Conservation (phyloP, 768 basidiomycete species). For the Rhodotorula diobovata region DNA sequence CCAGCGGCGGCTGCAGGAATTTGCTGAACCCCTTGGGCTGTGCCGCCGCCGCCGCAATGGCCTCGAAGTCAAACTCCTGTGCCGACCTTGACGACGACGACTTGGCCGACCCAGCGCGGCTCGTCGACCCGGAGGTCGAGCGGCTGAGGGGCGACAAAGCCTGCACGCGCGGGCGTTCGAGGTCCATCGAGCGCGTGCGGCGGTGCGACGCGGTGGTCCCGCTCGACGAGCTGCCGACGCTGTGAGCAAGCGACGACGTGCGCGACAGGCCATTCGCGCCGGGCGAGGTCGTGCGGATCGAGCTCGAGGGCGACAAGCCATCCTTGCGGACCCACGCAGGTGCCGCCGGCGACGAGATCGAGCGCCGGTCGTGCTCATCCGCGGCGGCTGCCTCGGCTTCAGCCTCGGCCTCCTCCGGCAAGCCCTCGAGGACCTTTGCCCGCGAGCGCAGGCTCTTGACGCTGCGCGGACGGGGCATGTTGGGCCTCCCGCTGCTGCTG, state of each 20-base stretch:
- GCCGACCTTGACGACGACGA: background rate
- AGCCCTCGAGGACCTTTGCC: background rate
- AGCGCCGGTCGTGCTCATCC: background rate
- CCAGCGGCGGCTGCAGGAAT: slow-evolving; percentile 25
- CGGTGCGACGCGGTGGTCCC: slow-evolving; percentile 2
- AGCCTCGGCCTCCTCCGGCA: slow-evolving; percentile 27
- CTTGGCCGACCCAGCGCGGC: background rate
- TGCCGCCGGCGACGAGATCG: background rate
- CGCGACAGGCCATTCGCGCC: background rate
- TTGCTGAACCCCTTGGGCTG: background rate
- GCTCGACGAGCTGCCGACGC: background rate
- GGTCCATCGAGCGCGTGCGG: slow-evolving; percentile 25
- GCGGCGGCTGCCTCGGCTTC: slow-evolving; percentile 18
- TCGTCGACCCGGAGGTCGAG: background rate
- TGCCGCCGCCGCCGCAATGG: background rate
- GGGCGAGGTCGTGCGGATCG: background rate
- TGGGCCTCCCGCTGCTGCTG: background rate
- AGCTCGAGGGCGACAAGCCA: background rate
- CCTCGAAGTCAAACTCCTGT: slow-evolving; percentile 5
- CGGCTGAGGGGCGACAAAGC: slow-evolving; percentile 10
- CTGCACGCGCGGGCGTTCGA: background rate
- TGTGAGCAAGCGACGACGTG: background rate
- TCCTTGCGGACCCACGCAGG: slow-evolving; percentile 16
- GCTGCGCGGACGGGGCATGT: slow-evolving; percentile 10
- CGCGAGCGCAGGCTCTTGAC: slow-evolving; percentile 12